Base-by-base conservation (phyloP, 441 rosid genomes). In the Pelargonium citronellum region DNA sequence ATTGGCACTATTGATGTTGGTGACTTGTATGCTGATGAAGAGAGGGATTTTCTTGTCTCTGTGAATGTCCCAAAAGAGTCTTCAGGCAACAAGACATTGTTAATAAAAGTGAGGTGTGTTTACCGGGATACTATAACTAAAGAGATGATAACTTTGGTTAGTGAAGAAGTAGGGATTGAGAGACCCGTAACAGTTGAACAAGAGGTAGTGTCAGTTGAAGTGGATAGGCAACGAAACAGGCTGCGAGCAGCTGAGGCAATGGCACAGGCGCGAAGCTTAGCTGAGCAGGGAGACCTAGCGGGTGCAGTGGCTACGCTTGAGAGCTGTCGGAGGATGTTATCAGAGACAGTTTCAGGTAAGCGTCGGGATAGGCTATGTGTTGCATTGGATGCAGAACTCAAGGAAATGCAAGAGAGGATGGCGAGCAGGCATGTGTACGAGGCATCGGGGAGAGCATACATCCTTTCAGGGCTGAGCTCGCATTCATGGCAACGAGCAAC, bases 401-500 rank as follows among this genome's bases (percentile, higher is more conserved):
- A 88, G 79, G 96, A 89, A 80, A 92, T 95, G 95, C 98, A 95
- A 79, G 99, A 92, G 73, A 83, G 99, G 84, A 88, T 92, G 97
- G 85, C 91, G 60, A 95, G 94, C 76, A 86, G 94, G 74, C 96
- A 88, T 44, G 90, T 89, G 30, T 95, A 95, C 5, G 97, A 92
- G 78, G 88, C 87, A 64, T 95, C 96, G 0, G 99, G 99, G 27
- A 89, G 99, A 75, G 99, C 98, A 44, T 95, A 95, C 63, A 87
- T 95, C 64, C 91, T 95, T 4, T 95, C 99, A 0, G 99, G 99
- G 66, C 88, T 95, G 57, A 95, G 98, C 82, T 95, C 99, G 5
- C 99, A 95, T 67, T 95, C 98, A n/a, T 92, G 99, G 99, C 99
- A 95, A 80, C 84, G 99, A 84, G 98, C 99, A 19, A 95, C 98